A percentile compares a stretch with the other conserved stretches of the same genome.
These are phyloP conservation scores for Blastobotrys raffinosifermentans DNA, from an alignment of 1,139 yeast genomes.

Conservation along the genomic window DNA sequence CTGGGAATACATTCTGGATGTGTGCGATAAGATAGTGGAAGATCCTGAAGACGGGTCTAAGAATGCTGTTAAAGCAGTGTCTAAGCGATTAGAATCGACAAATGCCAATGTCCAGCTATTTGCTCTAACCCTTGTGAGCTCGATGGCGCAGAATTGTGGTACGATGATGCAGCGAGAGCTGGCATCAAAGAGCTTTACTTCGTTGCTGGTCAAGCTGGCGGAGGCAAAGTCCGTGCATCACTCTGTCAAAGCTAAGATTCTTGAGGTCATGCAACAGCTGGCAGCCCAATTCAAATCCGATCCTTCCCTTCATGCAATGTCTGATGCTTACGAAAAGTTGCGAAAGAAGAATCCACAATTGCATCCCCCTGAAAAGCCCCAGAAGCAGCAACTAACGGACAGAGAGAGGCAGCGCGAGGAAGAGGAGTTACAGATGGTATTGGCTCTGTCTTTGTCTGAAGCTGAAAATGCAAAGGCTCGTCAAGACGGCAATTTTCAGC, in stretches of 20 bases:
- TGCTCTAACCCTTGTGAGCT: constrained; percentile 61
- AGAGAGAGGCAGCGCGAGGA: constrained; percentile 59
- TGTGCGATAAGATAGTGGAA: constrained; percentile 69
- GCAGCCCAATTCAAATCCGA: constrained; percentile 53
- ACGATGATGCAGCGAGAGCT: constrained; percentile 77
- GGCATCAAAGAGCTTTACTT: constrained; percentile 63
- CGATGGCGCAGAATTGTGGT: constrained; percentile 92
- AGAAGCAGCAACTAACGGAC: constrained; percentile 46
- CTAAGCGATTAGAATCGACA: constrained; percentile 47
- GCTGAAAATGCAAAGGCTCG: constrained; percentile 8
- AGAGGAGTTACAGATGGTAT: constrained; percentile 70
- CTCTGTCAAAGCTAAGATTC: constrained; percentile 59
- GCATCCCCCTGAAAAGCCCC: constrained; percentile 54
- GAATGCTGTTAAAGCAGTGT: constrained; percentile 47
- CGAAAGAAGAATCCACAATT: constrained; percentile 30
- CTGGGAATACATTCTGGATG: constrained; percentile 78
- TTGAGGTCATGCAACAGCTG: constrained; percentile 65
- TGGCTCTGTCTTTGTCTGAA: constrained; percentile 72
- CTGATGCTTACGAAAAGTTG: constrained; percentile 46
- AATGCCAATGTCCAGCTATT: constrained; percentile 82
- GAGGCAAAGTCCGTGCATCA: constrained; percentile 56
- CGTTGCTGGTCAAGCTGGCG: constrained; percentile 49
- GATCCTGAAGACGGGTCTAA: constrained; percentile 64
- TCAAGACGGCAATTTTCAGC: too few relatives aligned
- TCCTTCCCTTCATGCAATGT: constrained; percentile 67